phyloP scores from a whole-genome alignment of 2,329 filamentous ascomycete genomes.

The Xylaria sp. region DNA sequence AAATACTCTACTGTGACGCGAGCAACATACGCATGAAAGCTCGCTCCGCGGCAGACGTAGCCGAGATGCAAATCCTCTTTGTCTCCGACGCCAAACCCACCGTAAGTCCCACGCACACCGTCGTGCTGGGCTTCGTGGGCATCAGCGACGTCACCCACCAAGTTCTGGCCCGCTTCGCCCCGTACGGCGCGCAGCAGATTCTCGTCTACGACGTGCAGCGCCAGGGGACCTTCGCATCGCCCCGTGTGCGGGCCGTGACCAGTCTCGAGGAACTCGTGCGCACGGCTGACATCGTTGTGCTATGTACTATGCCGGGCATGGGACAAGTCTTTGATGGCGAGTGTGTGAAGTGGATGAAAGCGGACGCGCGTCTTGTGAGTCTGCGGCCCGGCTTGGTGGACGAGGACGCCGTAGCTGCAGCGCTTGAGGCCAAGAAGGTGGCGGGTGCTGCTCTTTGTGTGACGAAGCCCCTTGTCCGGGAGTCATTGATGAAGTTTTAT shows the following conservation, averaged over 20 bases:
- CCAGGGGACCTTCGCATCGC: constrained; percentile 35
- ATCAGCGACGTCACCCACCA: constrained; percentile 61
- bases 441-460: constrained; percentile 58
- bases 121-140: constrained; percentile 59
- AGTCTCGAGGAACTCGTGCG: constrained; percentile 48
- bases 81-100: constrained; percentile 61
- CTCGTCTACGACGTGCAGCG: constrained; percentile 52
- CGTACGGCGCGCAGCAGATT: constrained; percentile 63
- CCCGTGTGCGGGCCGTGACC: constrained; percentile 45
- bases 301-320: constrained; percentile 51
- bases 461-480: constrained; percentile 48
- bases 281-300: constrained; percentile 53
- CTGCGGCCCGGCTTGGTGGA: constrained; percentile 62
- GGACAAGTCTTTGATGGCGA: constrained; percentile 44
- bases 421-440: constrained; percentile 49
- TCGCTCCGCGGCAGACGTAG: constrained; percentile 63
- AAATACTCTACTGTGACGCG: constrained; percentile 68
- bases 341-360: constrained; percentile 47
- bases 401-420: constrained; percentile 56
- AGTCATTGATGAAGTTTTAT: constrained; percentile 39
- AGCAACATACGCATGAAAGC: constrained; percentile 33
- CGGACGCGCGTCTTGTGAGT: constrained; percentile 57
- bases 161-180: constrained; percentile 54
- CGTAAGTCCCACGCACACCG: constrained; percentile 56
- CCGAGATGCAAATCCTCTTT: constrained; percentile 62